Evolutionary conservation across 1,284 basidiomycete species (phyloP).

Genomic region (Ceratobasidium papillatum): DNA sequence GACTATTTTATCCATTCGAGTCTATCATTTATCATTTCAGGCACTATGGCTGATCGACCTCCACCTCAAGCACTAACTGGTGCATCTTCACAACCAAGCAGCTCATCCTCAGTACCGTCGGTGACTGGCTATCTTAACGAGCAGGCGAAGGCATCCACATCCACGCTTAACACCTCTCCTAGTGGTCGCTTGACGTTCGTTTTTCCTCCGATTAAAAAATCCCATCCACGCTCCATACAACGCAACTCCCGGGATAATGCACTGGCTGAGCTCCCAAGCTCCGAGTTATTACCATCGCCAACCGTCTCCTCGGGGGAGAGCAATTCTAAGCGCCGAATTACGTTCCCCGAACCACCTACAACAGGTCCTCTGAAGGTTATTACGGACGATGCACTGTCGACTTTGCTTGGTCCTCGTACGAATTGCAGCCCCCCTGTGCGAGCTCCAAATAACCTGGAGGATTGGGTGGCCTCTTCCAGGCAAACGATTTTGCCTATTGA

Average conservation of each 20-base stretch:
- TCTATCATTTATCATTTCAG: not conserved
- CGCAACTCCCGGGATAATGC: not conserved
- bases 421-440: too few relatives aligned
- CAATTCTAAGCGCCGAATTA: not conserved
- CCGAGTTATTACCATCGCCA: not conserved
- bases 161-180: constrained; percentile 6
- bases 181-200: constrained; percentile 25
- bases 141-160: not conserved
- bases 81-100: not conserved
- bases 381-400: constrained; percentile 6
- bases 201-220: constrained; percentile 6
- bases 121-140: not conserved
- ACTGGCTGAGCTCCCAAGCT: not conserved
- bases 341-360: not conserved
- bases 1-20: not conserved
- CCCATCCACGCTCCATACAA: not conserved
- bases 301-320: not conserved
- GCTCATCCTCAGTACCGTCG: constrained; percentile 14
- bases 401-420: not conserved
- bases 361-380: constrained; percentile 4
- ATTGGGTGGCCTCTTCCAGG: constrained; percentile 1
- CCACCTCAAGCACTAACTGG: not conserved
- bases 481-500: not conserved
- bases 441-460: not conserved
- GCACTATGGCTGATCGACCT: not conserved